Percentiles rank a stretch among this genome's conserved stretches.
Evolutionary conservation across 2,329 filamentous ascomycete genomes (phyloP).

Genomic region (Madurella mycetomatis): DNA sequence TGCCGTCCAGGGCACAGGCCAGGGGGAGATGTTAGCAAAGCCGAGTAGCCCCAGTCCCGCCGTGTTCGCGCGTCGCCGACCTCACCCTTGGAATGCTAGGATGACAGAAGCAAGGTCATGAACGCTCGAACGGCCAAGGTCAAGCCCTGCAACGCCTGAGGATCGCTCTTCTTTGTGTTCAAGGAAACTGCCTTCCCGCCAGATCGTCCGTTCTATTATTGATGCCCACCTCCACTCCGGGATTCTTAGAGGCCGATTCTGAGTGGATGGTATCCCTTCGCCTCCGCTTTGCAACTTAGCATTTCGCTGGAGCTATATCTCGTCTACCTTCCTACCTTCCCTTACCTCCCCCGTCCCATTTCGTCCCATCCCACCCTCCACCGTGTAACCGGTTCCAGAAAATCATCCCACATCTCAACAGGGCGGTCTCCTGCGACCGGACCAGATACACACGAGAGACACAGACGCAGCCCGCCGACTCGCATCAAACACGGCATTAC

Average conservation of each 20-base stretch:
- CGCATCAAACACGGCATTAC: conserved; percentile 22
- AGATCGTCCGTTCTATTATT: conserved; percentile 18
- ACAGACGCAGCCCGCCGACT: conserved; percentile 1
- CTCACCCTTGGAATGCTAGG: background rate
- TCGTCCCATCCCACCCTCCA: conserved; percentile 19
- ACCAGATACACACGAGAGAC: conserved; percentile 1
- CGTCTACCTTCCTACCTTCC: conserved; percentile 17
- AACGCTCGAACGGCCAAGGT: conserved; percentile 9
- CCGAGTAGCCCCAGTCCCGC: conserved; percentile 4
- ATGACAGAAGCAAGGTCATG: conserved; percentile 2
- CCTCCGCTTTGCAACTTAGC: conserved; percentile 21
- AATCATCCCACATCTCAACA: conserved; percentile 21
- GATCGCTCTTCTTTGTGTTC: background rate
- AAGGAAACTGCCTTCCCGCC: conserved; percentile 2
- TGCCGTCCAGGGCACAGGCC: conserved; percentile 1
- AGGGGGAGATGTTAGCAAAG: background rate
- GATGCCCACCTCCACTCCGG: conserved; percentile 10
- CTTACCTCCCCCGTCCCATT: conserved; percentile 13
- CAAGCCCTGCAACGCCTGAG: conserved; percentile 5
- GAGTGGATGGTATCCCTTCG: conserved; percentile 10
- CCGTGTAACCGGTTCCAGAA: conserved; percentile 25
- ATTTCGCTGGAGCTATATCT: conserved; percentile 23
- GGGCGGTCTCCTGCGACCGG: conserved; percentile 5
- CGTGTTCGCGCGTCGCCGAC: conserved; percentile 6
- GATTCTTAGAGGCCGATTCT: conserved; percentile 1